Evolutionary conservation across 768 basidiomycete species (phyloP), one percentile per base, ranked within the genome.

Genomic region (Phallus indusiatus): DNA sequence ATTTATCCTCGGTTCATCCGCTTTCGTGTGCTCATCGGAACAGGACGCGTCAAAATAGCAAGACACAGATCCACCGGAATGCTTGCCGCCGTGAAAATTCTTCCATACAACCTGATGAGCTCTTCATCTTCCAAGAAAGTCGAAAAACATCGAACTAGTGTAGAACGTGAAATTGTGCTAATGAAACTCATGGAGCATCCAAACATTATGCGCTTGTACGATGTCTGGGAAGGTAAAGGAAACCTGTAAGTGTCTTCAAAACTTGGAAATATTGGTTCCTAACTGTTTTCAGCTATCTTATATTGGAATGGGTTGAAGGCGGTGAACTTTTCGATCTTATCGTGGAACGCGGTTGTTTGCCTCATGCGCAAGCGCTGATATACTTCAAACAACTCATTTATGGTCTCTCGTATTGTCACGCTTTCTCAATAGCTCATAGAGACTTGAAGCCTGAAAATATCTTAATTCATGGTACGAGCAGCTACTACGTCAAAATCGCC

Each of bases 101-200:
- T 97, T 24, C 92, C 94, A 10, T 77, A 92, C 28, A 85, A 88
- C 55, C 83, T 89, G 18, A 75, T 91, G 35, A 78, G 88, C 65
- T 82, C 78, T 67, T 88, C 89, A 37, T 85, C 86, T 59, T 78
- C 81, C 62, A 85, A 81, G 3, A 88, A 86, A 72, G 80, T 81
- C 2, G 88, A 92, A 62, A 91, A 90, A 70, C 83, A 86, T 62
- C 81, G 87, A 60, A 80, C 94, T 51, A 88, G 90, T 3, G 87
- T 97, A 61, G 93, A 96, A 70, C 77, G 91, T 63, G 94, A 98
- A 71, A 95, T 98, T 61, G 91, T 90, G 58, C 94, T 97, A 85
- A 95, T 98, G 94, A 98, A 97, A 71, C 86, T 97, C 65, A 94
- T 98, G 85, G 90, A 94, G 67, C 94, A 98, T 69, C 94, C 93